These are phyloP conservation scores for Podospora tetraspora DNA, from an alignment of 495 filamentous ascomycete genomes.

Conservation along the genomic window DNA sequence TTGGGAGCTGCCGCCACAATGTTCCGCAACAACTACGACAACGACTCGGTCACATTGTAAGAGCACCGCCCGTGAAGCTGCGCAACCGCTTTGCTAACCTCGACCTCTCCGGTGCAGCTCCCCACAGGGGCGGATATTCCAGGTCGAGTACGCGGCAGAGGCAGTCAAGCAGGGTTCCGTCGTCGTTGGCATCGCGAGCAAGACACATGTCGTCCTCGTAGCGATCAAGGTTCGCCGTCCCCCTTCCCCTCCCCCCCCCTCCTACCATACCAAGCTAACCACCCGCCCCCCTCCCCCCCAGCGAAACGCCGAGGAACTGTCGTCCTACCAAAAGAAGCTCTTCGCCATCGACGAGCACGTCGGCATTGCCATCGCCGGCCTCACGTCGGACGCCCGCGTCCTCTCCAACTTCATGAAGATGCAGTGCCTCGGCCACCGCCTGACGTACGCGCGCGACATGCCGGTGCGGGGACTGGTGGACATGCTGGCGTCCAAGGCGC, in stretches of 20 bases:
- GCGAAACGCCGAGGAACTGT: constrained; percentile 98
- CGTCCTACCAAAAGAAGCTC: constrained; percentile 99
- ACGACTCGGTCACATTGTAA: constrained; percentile 99
- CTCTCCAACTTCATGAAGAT: constrained; percentile 99
- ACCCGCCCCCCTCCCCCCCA: constrained; percentile 32
- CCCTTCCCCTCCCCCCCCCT: not conserved
- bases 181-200: constrained; percentile 92
- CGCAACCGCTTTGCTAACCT: constrained; percentile 12
- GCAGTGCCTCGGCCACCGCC: constrained; percentile 88
- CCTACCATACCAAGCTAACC: constrained; percentile 1
- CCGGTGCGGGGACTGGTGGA: constrained; percentile 79
- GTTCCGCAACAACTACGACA: constrained; percentile 99
- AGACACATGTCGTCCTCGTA: constrained; percentile 93
- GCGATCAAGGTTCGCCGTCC: constrained; percentile 78
- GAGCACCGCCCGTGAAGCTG: constrained; percentile 16
- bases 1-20: constrained; percentile 50
- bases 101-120: constrained; percentile 54
- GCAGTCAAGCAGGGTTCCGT: constrained; percentile 99
- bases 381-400: constrained; percentile 96
- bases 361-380: constrained; percentile 90
- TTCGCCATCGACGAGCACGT: constrained; percentile 95
- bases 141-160: constrained; percentile 98
- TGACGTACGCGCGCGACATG: constrained; percentile 92
- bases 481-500: constrained; percentile 91
- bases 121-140: constrained; percentile 97